Percentiles rank a stretch among this genome's conserved stretches.
phyloP scores from a whole-genome alignment of 1,284 basidiomycete genomes.

The Sphagnurus paluster region DNA sequence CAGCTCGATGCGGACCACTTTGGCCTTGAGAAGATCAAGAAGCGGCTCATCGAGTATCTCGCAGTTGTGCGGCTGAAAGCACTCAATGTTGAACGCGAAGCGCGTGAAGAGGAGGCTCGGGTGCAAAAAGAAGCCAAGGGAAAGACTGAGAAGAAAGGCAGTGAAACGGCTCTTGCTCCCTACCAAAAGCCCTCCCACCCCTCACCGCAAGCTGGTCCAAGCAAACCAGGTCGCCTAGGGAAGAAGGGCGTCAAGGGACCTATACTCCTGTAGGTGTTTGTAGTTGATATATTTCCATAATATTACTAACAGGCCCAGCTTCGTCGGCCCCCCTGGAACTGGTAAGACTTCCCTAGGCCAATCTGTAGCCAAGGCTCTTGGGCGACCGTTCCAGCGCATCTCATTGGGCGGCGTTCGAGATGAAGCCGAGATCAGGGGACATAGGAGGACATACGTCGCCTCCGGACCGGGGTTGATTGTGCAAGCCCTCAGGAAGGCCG shows the following conservation, averaged over 20 bases:
- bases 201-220: conserved; percentile 1
- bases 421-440: conserved; percentile 88
- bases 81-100: conserved; percentile 48
- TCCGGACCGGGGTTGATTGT: conserved; percentile 86
- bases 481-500: conserved; percentile 86
- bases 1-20: conserved; percentile 90
- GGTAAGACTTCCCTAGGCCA: conserved; percentile 87
- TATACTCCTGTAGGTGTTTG: conserved; percentile 66
- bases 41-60: conserved; percentile 86
- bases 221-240: conserved; percentile 12
- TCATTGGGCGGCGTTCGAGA: conserved; percentile 91
- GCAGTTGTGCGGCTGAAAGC: conserved; percentile 84
- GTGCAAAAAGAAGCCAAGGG: conserved; percentile 12
- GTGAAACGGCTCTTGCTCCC: conserved; percentile 11
- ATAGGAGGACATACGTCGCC: conserved; percentile 89
- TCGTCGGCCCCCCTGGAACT: conserved; percentile 82
- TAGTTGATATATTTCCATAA: neutral
- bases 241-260: conserved; percentile 69
- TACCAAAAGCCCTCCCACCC: conserved; percentile 10
- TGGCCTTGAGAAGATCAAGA: conserved; percentile 89
- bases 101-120: conserved; percentile 20
- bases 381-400: conserved; percentile 88
- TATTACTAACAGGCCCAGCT: conserved; percentile 37
- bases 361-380: conserved; percentile 82
- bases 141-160: conserved; percentile 21